phyloP scores from a whole-genome alignment of 768 basidiomycete genomes.

The Gymnopilus dilepis region DNA sequence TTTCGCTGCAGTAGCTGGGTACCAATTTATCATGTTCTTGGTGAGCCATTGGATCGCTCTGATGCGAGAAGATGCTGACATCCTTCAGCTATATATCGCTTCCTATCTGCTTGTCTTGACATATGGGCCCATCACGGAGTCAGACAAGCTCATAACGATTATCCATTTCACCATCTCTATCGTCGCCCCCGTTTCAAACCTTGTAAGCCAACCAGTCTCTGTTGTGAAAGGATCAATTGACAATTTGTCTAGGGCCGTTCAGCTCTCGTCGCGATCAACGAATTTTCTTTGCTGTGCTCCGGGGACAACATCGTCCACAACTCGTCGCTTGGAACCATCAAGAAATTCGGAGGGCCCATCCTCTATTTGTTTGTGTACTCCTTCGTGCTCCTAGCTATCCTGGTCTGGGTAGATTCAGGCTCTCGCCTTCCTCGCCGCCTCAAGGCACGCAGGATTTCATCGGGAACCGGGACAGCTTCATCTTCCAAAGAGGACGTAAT shows the following conservation, averaged over 20 bases:
- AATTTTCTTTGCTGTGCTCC: slow-evolving; percentile 76
- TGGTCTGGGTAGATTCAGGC: slow-evolving; percentile 78
- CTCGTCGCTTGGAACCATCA: slow-evolving; percentile 55
- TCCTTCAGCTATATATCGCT: slow-evolving; percentile 60
- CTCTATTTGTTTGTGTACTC: slow-evolving; percentile 69
- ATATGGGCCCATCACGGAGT: slow-evolving; percentile 66
- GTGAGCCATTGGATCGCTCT: slow-evolving; percentile 44
- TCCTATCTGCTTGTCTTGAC: slow-evolving; percentile 76
- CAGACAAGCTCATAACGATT: slow-evolving; percentile 58
- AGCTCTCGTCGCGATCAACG: slow-evolving; percentile 75
- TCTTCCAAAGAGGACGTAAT: slow-evolving; percentile 53
- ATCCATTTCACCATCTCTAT: slow-evolving; percentile 75
- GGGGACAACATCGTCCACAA: slow-evolving; percentile 52
- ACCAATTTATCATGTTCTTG: slow-evolving; percentile 73
- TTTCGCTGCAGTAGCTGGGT: slow-evolving; percentile 74
- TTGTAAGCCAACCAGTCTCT: slow-evolving; percentile 46
- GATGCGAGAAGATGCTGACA: not conserved
- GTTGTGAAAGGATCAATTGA: not conserved
- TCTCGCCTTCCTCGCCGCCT: slow-evolving; percentile 51
- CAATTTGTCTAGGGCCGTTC: slow-evolving; percentile 59
- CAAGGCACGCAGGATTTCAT: slow-evolving; percentile 25
- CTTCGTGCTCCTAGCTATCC: slow-evolving; percentile 60
- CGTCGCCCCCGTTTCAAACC: slow-evolving; percentile 69
- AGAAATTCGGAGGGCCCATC: slow-evolving; percentile 76
- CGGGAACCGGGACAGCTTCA: slow-evolving; percentile 15